A percentile compares a stretch with the other conserved stretches of the same genome.
Conservation (phyloP, 2,329 filamentous ascomycete genomes). For the Penicillium sp. region DNA sequence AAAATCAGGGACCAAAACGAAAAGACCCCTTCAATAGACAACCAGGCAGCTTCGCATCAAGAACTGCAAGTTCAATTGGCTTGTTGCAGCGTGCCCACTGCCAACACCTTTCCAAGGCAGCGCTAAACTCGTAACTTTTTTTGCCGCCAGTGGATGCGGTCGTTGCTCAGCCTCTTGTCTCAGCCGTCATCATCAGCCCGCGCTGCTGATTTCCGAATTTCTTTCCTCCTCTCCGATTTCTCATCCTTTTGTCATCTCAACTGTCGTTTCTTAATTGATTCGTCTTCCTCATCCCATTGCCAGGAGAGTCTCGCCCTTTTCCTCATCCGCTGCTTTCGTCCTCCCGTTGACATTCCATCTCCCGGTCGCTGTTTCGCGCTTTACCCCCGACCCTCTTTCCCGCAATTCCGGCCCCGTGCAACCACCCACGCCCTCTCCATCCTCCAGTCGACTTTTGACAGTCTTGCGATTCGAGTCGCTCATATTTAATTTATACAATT, state of each 20-base stretch:
- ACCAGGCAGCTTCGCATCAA: not conserved
- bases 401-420: conserved; percentile 14
- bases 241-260: not conserved
- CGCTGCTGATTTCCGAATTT: not conserved
- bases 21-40: not conserved
- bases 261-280: not conserved
- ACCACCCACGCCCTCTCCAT: not conserved
- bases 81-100: conserved; percentile 1
- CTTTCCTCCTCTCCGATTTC: not conserved
- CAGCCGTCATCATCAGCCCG: conserved; percentile 13
- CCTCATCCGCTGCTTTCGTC: not conserved
- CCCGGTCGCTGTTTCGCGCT: conserved; percentile 16
- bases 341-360: not conserved
- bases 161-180: conserved; percentile 21
- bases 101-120: conserved; percentile 3
- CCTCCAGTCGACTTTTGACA: not conserved
- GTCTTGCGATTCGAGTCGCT: not conserved
- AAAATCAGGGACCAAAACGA: not conserved
- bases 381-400: conserved; percentile 15
- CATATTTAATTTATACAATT: not conserved
- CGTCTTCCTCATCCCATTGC: conserved; percentile 1
- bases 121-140: not conserved
- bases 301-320: not conserved
- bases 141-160: conserved; percentile 9
- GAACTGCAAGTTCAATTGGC: not conserved